Evolutionary conservation across 345 rosid genomes (phyloP).

Genomic region (Lepidium sativum): DNA sequence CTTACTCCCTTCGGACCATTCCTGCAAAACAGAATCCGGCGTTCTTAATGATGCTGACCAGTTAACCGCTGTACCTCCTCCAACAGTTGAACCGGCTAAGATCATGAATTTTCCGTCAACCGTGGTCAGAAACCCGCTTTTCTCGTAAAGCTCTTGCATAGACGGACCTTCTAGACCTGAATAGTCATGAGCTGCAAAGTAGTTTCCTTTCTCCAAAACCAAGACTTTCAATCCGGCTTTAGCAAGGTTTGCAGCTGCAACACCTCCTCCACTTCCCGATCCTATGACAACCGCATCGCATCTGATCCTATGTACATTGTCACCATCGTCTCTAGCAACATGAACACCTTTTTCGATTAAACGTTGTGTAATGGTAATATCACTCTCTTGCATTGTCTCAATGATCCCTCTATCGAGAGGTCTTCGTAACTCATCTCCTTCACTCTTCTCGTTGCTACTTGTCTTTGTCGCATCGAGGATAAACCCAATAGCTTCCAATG

Average conservation of each 20-base stretch:
- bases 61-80: slow-evolving; percentile 54
- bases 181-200: slow-evolving; percentile 37
- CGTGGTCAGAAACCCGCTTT: slow-evolving; percentile 31
- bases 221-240: slow-evolving; percentile 42
- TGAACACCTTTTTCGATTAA: slow-evolving; percentile 32
- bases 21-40: slow-evolving; percentile 32
- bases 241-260: slow-evolving; percentile 49
- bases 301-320: slow-evolving; percentile 28
- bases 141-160: slow-evolving; percentile 37
- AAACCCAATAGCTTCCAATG: slow-evolving; percentile 71
- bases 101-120: slow-evolving; percentile 30
- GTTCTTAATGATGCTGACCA: slow-evolving; percentile 54
- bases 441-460: neutral
- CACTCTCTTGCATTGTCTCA: slow-evolving; percentile 32
- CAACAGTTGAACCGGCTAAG: slow-evolving; percentile 47
- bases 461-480: slow-evolving; percentile 28
- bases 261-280: slow-evolving; percentile 61
- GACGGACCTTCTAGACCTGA: slow-evolving; percentile 46
- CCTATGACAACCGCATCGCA: slow-evolving; percentile 52
- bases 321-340: slow-evolving; percentile 26
- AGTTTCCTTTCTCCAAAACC: slow-evolving; percentile 55
- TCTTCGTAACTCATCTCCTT: slow-evolving; percentile 13
- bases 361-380: slow-evolving; percentile 21
- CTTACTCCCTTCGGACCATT: slow-evolving; percentile 42
- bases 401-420: slow-evolving; percentile 38